Conservation (phyloP, 805 yeast species). For the Candida methanosorbosa region DNA sequence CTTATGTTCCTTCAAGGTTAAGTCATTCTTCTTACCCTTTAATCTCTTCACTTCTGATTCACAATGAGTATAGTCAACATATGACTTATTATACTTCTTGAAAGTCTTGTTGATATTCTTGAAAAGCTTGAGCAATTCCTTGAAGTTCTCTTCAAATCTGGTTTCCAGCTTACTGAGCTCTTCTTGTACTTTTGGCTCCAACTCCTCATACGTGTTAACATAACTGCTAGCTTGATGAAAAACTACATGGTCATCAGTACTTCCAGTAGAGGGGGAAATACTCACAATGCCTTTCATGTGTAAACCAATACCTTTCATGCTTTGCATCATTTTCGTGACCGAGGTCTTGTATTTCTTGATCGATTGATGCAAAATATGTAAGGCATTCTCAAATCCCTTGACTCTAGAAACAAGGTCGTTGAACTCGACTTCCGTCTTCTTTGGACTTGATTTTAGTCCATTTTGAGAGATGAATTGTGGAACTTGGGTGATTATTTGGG, state of each 20-base stretch:
- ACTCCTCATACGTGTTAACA: no score
- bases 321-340: not conserved
- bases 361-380: not conserved
- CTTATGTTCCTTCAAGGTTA: slow-evolving; percentile 31
- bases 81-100: slow-evolving; percentile 15
- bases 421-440: no score
- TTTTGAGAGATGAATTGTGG: no score
- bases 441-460: no score
- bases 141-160: slow-evolving; percentile 4
- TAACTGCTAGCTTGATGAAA: no score
- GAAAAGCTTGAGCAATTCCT: slow-evolving; percentile 7
- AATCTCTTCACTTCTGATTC: slow-evolving; percentile 15
- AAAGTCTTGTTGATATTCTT: slow-evolving; percentile 14
- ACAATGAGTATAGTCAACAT: slow-evolving; percentile 13
- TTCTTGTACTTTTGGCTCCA: not conserved
- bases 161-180: not conserved
- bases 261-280: no score
- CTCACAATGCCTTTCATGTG: not conserved
- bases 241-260: no score
- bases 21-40: slow-evolving; percentile 6
- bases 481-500: no score
- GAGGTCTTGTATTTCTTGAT: not conserved
- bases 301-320: not conserved
- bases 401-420: no score
- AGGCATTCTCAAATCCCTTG: not conserved